Evolutionary conservation across 139 green algal species (phyloP), one percentile per base, ranked within the genome.

Genomic region (Astrephomene gubernaculifera): DNA sequence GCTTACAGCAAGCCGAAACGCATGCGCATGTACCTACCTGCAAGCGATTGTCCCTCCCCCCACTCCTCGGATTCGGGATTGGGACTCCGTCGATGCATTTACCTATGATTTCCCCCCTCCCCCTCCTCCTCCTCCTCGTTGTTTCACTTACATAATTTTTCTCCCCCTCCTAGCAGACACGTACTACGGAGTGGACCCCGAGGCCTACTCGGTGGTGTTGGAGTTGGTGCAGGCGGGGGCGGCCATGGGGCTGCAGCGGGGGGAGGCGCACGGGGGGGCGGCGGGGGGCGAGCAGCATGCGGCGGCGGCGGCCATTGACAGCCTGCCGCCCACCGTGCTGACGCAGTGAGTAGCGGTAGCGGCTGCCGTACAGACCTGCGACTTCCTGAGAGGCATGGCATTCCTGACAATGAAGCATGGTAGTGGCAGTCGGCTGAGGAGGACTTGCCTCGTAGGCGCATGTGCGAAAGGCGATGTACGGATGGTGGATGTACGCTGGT

Each of bases 151-250:
- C n/a, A n/a, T n/a, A n/a, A n/a, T n/a, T n/a, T n/a, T n/a, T n/a
- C n/a, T n/a, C n/a, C n/a, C n/a, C 31, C 19, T 53, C 36, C 36
- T 17, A 57, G 61, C 35, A 3, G 69, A 67, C 67, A 69, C 67
- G 39, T 45, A 68, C n/a, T n/a, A n/a, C 39, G 79, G 86, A 33
- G 57, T 90, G 35, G 80, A 86, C 52, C 44, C 71, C 0, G 86
- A 86, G 44, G 86, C 80, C n/a, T 90, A 90, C 79, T 38, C 24
- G 36, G 71, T 90, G 60, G 43, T 90, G 43, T 44, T 84, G 12
- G 57, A 86, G 71, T 61, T 90, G 61, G 79, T 81, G 8, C 79
- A 87, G 60, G 68, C 87, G 33, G 84, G 69, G 45, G 71, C 71
- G 4, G 71, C 85, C 36, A 49, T 80, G 38, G 53, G 53, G 22